These are phyloP conservation scores for Phytophthora megakarya DNA, from an alignment of 352 stramenopile genomes.

Conservation along the genomic window DNA sequence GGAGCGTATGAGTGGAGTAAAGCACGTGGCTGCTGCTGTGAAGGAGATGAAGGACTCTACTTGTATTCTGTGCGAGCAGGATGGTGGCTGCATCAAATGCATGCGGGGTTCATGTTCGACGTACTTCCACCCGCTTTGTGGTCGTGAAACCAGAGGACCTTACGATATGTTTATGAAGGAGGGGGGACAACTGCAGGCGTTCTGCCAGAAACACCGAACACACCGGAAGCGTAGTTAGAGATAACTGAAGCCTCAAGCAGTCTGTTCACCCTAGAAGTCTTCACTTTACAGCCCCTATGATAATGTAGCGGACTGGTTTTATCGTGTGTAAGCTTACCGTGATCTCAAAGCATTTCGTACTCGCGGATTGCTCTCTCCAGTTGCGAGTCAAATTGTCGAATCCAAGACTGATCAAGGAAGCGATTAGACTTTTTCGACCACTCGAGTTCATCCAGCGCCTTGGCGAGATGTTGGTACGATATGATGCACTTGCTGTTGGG, in stretches of 20 bases:
- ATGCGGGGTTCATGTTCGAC: conserved; percentile 65
- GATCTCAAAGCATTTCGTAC: conserved; percentile 63
- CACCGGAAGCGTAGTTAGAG: conserved; percentile 49
- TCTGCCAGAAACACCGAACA: conserved; percentile 79
- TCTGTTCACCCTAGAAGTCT: conserved; percentile 36
- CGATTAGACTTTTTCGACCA: conserved; percentile 74
- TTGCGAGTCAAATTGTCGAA: conserved; percentile 82
- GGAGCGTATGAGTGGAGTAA: conserved; percentile 82
- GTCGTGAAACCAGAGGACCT: conserved; percentile 72
- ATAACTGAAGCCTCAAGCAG: conserved; percentile 31
- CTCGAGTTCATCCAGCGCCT: conserved; percentile 63
- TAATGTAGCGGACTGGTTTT: conserved; percentile 41
- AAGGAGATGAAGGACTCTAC: conserved; percentile 63
- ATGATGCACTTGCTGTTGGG: conserved; percentile 31
- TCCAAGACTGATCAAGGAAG: conserved; percentile 80
- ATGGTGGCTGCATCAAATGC: conserved; percentile 87
- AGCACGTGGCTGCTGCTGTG: conserved; percentile 71
- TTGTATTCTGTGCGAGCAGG: conserved; percentile 69
- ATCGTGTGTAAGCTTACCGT: conserved; percentile 21
- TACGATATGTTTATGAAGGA: conserved; percentile 94
- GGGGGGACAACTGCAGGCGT: conserved; percentile 77
- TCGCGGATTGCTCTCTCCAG: conserved; percentile 73
- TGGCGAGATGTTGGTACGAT: conserved; percentile 53
- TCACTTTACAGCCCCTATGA: conserved; percentile 38
- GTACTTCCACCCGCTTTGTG: conserved; percentile 86